A percentile compares a stretch with the other conserved stretches of the same genome.
Evolutionary conservation across 2,329 filamentous ascomycete species (phyloP).

Genomic region (Epichloe aotearoae): DNA sequence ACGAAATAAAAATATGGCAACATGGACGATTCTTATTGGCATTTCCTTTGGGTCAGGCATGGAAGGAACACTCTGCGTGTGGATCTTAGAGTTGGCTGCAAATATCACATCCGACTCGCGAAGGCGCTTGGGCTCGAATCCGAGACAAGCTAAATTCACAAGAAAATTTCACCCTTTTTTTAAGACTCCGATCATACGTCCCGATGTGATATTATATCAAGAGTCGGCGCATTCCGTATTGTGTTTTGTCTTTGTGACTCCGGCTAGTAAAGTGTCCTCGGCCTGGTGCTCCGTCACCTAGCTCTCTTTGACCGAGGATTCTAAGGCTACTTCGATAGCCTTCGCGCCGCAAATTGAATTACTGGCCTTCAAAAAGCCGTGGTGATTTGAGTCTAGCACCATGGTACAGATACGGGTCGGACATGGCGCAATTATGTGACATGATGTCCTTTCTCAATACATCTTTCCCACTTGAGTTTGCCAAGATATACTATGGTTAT

Average conservation of each 20-base stretch:
- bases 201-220: constrained; percentile 7
- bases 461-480: background rate
- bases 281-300: constrained; percentile 19
- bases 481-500: background rate
- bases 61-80: constrained; percentile 12
- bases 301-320: constrained; percentile 32
- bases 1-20: constrained; percentile 1
- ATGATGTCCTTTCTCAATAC: background rate
- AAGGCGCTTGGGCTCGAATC: constrained; percentile 33
- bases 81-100: constrained; percentile 30
- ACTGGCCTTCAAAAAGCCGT: constrained; percentile 48
- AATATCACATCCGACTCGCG: constrained; percentile 29
- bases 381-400: constrained; percentile 36
- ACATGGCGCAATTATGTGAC: constrained; percentile 24
- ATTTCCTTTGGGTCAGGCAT: constrained; percentile 20
- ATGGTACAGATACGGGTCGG: constrained; percentile 55
- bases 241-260: constrained; percentile 7
- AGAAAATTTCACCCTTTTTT: constrained; percentile 8
- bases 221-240: constrained; percentile 3
- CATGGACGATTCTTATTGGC: constrained; percentile 7
- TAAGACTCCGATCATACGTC: background rate
- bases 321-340: constrained; percentile 44
- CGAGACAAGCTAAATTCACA: constrained; percentile 21
- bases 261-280: constrained; percentile 46
- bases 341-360: constrained; percentile 44